Evolutionary conservation across 768 basidiomycete genomes (phyloP).

Genomic region (Hirschioporus abietinus): DNA sequence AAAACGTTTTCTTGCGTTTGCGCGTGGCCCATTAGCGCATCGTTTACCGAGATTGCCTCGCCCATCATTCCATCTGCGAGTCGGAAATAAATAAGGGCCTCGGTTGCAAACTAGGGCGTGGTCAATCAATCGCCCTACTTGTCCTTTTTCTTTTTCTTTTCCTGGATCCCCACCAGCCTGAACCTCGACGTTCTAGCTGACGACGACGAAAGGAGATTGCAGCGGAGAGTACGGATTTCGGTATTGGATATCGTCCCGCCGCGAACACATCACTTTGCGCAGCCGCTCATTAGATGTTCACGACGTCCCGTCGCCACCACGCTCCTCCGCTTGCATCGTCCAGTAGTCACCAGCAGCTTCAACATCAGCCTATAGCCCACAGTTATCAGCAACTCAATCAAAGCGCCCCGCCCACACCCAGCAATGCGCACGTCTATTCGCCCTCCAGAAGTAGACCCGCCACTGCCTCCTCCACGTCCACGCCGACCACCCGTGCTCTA

Average conservation of each 20-base stretch:
- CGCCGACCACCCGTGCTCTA: background rate
- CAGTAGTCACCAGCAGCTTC: background rate
- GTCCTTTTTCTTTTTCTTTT: background rate
- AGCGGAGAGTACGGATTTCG: background rate
- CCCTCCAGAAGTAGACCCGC: background rate
- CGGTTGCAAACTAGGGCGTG: background rate
- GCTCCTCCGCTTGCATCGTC: background rate
- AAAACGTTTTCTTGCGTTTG: background rate
- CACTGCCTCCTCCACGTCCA: background rate
- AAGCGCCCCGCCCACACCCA: background rate
- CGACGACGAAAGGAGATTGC: background rate
- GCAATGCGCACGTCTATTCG: background rate
- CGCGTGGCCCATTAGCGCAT: background rate
- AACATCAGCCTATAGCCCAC: background rate
- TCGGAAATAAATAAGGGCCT: background rate
- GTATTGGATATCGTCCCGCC: background rate
- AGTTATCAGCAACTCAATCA: background rate
- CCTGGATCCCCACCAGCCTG: background rate
- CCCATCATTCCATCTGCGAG: background rate
- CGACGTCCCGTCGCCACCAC: constrained; percentile 1
- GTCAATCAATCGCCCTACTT: background rate
- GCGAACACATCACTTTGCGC: background rate
- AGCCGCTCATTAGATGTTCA: background rate
- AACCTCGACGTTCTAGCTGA: background rate
- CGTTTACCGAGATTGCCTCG: background rate